phyloP scores from a whole-genome alignment of 2,329 filamentous ascomycete genomes.

The Macrophomina phaseolina region DNA sequence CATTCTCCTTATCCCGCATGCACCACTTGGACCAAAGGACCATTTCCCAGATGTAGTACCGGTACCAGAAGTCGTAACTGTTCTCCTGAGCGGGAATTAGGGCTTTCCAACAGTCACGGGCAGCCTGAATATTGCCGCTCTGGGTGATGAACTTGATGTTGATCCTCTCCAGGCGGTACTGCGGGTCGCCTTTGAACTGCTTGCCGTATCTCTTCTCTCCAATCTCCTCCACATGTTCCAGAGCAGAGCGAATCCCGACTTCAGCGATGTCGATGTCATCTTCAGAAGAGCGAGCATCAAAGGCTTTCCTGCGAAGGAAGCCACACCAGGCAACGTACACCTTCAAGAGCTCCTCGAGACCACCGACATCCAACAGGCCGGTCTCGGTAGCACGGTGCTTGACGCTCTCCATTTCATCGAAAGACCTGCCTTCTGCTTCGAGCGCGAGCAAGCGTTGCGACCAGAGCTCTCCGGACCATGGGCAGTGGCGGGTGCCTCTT shows the following conservation, averaged over 20 bases:
- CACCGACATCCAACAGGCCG: constrained; percentile 81
- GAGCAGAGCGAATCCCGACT: constrained; percentile 81
- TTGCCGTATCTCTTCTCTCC: constrained; percentile 79
- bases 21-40: constrained; percentile 67
- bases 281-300: constrained; percentile 74
- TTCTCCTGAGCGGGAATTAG: constrained; percentile 73
- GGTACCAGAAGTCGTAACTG: constrained; percentile 91
- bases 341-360: constrained; percentile 85
- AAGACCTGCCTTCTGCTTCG: constrained; percentile 77
- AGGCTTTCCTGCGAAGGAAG: constrained; percentile 85
- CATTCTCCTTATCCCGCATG: constrained; percentile 56
- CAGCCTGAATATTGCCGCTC: constrained; percentile 76
- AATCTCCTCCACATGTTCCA: constrained; percentile 81
- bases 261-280: constrained; percentile 84
- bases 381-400: constrained; percentile 92
- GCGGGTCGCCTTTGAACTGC: constrained; percentile 82
- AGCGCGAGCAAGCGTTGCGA: constrained; percentile 84
- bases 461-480: constrained; percentile 92
- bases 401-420: constrained; percentile 82
- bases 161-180: constrained; percentile 87
- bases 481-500: constrained; percentile 86
- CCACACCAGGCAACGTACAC: constrained; percentile 95
- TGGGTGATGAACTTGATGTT: constrained; percentile 91
- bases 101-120: constrained; percentile 77
- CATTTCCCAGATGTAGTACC: constrained; percentile 93